Conservation (phyloP, 306 rosid genomes). For the Fagus crenata region DNA sequence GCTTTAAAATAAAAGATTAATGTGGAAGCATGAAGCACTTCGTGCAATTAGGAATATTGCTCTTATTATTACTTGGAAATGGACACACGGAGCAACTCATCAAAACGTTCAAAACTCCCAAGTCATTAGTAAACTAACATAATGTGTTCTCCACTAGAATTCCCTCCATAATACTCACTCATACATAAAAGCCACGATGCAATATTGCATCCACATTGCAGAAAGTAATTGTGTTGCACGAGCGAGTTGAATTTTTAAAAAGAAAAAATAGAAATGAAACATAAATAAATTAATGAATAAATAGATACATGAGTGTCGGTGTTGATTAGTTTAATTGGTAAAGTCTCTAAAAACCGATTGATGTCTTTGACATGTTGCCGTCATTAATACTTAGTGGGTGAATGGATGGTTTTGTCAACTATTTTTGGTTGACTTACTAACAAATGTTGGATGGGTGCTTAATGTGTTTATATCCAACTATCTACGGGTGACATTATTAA, state of each 20-base stretch:
- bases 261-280: background rate
- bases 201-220: background rate
- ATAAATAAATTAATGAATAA: background rate
- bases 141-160: conserved; percentile 36
- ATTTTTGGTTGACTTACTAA: conserved; percentile 24
- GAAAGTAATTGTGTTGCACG: conserved; percentile 5
- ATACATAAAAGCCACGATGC: background rate
- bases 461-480: conserved; percentile 25
- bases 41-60: conserved; percentile 26
- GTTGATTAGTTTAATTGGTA: too few relatives aligned
- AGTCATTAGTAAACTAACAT: conserved; percentile 29
- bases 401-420: conserved; percentile 6
- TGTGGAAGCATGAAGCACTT: conserved; percentile 35
- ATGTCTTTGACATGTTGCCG: too few relatives aligned
- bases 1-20: conserved; percentile 23
- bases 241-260: background rate
- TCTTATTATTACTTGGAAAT: conserved; percentile 42
- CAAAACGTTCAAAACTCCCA: conserved; percentile 5
- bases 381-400: conserved; percentile 24
- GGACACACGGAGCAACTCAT: conserved; percentile 52
- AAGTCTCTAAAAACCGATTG: too few relatives aligned
- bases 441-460: conserved; percentile 4
- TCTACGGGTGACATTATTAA: conserved; percentile 20
- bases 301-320: too few relatives aligned
- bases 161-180: background rate